These are phyloP conservation scores for Pyrus communis DNA, from an alignment of 306 rosid genomes.

Conservation along the genomic window DNA sequence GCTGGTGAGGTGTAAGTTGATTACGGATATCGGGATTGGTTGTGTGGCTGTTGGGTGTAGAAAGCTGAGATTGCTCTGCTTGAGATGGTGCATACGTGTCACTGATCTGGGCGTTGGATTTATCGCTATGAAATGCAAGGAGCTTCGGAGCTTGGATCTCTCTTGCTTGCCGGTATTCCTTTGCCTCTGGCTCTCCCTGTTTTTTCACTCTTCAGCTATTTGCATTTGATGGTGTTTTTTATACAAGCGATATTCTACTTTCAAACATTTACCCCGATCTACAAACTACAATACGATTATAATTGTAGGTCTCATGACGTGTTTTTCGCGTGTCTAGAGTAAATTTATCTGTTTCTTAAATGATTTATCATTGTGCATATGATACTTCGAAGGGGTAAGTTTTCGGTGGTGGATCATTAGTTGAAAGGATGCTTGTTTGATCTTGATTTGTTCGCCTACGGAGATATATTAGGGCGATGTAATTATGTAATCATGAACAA, in stretches of 20 bases:
- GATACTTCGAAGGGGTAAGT: background rate
- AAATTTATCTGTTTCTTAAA: background rate
- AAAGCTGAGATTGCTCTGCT: slow-evolving; percentile 47
- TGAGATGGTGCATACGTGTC: slow-evolving; percentile 79
- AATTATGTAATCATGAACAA: background rate
- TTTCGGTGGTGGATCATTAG: background rate
- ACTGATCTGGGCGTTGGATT: slow-evolving; percentile 84
- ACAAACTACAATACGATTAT: background rate
- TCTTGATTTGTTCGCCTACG: background rate
- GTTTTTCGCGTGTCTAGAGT: background rate
- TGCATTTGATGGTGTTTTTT: background rate
- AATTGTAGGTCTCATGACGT: background rate
- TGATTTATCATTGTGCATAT: background rate
- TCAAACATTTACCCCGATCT: background rate
- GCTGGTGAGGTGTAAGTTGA: slow-evolving; percentile 60
- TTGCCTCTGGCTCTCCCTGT: background rate
- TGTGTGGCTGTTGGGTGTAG: slow-evolving; percentile 81
- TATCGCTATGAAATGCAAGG: slow-evolving; percentile 72
- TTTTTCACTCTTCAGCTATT: background rate
- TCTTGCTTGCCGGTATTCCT: slow-evolving; percentile 65
- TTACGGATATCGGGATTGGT: slow-evolving; percentile 83
- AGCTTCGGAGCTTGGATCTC: slow-evolving; percentile 62
- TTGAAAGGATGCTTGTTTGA: background rate
- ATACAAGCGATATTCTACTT: too few species aligned
- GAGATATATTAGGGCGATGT: background rate